phyloP scores from a whole-genome alignment of 306 rosid species.

The Casuarina equisetifolia region DNA sequence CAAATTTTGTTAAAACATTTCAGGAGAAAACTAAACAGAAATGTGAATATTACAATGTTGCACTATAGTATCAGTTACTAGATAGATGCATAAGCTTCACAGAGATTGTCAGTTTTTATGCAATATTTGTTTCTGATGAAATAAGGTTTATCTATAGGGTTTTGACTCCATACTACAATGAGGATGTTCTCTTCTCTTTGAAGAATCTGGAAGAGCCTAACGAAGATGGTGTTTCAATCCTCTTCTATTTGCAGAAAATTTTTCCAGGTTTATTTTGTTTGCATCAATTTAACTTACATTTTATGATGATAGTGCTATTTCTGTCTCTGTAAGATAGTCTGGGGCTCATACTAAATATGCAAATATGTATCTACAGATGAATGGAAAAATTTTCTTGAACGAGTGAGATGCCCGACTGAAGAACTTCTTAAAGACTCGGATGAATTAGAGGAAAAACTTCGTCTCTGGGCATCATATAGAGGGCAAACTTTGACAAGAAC shows the following conservation, averaged over 20 bases:
- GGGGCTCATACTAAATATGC: constrained; percentile 11
- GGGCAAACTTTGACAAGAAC: constrained; percentile 98
- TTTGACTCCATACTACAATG: constrained; percentile 89
- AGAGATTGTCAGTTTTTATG: constrained; percentile 3
- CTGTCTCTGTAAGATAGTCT: not conserved
- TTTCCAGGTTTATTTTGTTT: constrained; percentile 68
- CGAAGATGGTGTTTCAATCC: constrained; percentile 95
- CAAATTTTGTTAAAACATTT: not conserved
- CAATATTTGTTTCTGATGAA: constrained; percentile 1
- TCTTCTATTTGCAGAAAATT: constrained; percentile 90
- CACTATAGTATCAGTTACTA: not conserved
- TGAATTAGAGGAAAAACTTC: constrained; percentile 79
- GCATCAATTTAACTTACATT: constrained; percentile 4
- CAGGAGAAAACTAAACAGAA: not conserved
- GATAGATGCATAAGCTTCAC: constrained; percentile 2
- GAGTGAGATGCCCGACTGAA: constrained; percentile 55
- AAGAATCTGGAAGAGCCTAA: constrained; percentile 67
- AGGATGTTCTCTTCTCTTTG: constrained; percentile 92
- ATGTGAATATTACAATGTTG: not conserved
- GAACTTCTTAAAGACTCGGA: constrained; percentile 73
- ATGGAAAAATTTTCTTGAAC: constrained; percentile 87
- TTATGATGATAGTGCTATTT: not conserved
- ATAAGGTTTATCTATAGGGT: constrained; percentile 52
- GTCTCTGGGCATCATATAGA: constrained; percentile 94
- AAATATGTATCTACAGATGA: constrained; percentile 61